Base-by-base conservation (phyloP, 2,329 filamentous ascomycete genomes). In the Dothidotthia symphoricarpi region DNA sequence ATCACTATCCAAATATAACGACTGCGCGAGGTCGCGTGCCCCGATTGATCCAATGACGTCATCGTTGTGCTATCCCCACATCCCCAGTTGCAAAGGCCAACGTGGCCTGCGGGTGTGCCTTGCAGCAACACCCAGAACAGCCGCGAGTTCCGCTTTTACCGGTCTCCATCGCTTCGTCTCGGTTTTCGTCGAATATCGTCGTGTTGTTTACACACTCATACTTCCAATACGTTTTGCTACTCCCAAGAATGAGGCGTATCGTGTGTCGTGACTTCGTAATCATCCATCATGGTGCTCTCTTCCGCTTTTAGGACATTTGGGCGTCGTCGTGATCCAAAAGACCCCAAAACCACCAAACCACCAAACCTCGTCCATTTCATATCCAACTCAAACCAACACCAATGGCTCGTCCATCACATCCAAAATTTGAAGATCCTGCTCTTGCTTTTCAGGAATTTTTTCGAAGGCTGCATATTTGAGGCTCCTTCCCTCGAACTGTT, bases 401-500 rank as follows among this genome's bases (percentile, higher is more conserved):
- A 25, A 14, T 6, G 25, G 26, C 22, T 19, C 15, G 25, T 6
- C 6, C 19, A 19, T 55, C 41, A 63, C 36, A 53, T 37, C 55
- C 63, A 68, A 44, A 68, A 66, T 34, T 60, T 66, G 47, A 68
- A 63, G 19, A 67, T 61, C 34, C 50, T 47, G 36, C 60, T 64
- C 36, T 60, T 66, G 44, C 54, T 64, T 41, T 63, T 66, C 31
- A 57, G 31, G 26, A 58, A 62, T 34, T 55, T 61, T 36, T 56
- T 63, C 14, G 49, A 51, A 17, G 56, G 48, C 12, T 47, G 40
- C 27, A 36, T 31, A 13, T 39, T 28, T 3, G 38, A 28, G 2
- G 35, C 34, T n/a, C 28, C 36, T 12, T 33, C 39, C 14, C 41
- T 40, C 9, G 41, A 37, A 10, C 36, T 42, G 28, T 36, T 36